Percentiles rank a stretch among this genome's conserved stretches.
These are phyloP conservation scores for Echinochloa phyllopogon DNA, from an alignment of 176 grass and related monocot genomes.

Conservation along the genomic window DNA sequence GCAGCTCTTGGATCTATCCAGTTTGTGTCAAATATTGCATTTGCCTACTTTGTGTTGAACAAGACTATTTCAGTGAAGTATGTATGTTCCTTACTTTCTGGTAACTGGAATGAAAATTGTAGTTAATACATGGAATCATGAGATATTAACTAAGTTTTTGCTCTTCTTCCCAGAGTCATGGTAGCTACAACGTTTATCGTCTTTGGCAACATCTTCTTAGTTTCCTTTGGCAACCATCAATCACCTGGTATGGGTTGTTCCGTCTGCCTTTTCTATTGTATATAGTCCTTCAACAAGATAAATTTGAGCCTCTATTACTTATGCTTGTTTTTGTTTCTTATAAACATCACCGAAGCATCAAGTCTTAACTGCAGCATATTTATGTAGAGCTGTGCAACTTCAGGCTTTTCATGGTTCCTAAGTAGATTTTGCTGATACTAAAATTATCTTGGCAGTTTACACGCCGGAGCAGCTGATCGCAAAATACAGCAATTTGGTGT, in stretches of 20 bases:
- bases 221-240: slow-evolving; percentile 97
- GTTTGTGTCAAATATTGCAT: slow-evolving; percentile 96
- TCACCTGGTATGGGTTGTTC: slow-evolving; percentile 79
- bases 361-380: slow-evolving; percentile 13
- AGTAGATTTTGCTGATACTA: slow-evolving; percentile 38
- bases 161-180: slow-evolving; percentile 79
- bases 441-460: slow-evolving; percentile 69
- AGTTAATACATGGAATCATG: slow-evolving; percentile 27
- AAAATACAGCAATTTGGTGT: slow-evolving; percentile 95
- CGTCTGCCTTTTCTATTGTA: slow-evolving; percentile 35
- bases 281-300: slow-evolving; percentile 8
- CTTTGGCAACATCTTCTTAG: slow-evolving; percentile 92
- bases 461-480: slow-evolving; percentile 86
- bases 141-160: slow-evolving; percentile 42
- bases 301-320: neutral
- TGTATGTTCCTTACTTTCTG: slow-evolving; percentile 50
- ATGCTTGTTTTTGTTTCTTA: slow-evolving; percentile 6
- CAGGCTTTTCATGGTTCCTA: neutral
- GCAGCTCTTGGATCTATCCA: slow-evolving; percentile 98
- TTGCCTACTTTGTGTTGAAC: slow-evolving; percentile 96
- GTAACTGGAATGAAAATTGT: slow-evolving; percentile 23
- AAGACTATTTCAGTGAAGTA: slow-evolving; percentile 95
- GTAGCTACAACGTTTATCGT: slow-evolving; percentile 95
- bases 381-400: slow-evolving; percentile 15
- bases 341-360: slow-evolving; percentile 1